phyloP scores from a whole-genome alignment of 257 asterid species.

The Plectranthus barbatus region DNA sequence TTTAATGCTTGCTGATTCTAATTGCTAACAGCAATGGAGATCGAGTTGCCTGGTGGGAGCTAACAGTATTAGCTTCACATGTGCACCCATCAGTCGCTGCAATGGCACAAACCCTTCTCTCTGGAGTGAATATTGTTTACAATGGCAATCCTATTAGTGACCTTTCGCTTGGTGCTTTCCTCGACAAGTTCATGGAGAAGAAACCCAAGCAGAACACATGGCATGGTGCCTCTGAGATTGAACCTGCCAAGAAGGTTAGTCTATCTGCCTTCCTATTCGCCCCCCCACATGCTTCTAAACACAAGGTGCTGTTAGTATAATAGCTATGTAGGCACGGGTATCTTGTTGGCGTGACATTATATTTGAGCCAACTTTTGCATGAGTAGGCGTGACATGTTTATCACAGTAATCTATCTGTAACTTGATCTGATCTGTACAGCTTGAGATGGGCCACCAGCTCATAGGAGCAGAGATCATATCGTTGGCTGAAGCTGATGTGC shows the following conservation, averaged over 20 bases:
- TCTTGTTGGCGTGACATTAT: no score
- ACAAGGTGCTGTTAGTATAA: no score
- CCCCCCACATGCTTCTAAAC: neutral
- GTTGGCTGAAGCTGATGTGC: constrained; percentile 64
- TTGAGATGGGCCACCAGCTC: constrained; percentile 69
- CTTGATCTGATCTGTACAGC: constrained; percentile 25
- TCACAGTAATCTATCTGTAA: no score
- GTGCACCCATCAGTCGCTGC: constrained; percentile 95
- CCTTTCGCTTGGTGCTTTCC: constrained; percentile 70
- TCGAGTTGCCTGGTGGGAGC: constrained; percentile 91
- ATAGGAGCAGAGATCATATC: constrained; percentile 76
- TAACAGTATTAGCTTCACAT: constrained; percentile 65
- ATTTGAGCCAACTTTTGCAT: neutral
- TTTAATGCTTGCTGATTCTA: constrained; percentile 3
- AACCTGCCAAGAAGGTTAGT: constrained; percentile 85
- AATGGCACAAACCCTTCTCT: constrained; percentile 84
- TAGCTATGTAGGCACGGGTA: no score
- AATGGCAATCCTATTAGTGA: constrained; percentile 81
- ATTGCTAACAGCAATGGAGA: constrained; percentile 72
- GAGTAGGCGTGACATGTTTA: neutral
- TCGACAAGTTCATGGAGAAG: constrained; percentile 97
- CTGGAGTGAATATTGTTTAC: constrained; percentile 79
- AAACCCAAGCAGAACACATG: constrained; percentile 75
- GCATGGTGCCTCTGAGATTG: constrained; percentile 91
- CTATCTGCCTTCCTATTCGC: neutral